Evolutionary conservation across 495 filamentous ascomycete species (phyloP), one percentile per base, ranked within the genome.

Genomic region (Trichoderma gamsii): DNA sequence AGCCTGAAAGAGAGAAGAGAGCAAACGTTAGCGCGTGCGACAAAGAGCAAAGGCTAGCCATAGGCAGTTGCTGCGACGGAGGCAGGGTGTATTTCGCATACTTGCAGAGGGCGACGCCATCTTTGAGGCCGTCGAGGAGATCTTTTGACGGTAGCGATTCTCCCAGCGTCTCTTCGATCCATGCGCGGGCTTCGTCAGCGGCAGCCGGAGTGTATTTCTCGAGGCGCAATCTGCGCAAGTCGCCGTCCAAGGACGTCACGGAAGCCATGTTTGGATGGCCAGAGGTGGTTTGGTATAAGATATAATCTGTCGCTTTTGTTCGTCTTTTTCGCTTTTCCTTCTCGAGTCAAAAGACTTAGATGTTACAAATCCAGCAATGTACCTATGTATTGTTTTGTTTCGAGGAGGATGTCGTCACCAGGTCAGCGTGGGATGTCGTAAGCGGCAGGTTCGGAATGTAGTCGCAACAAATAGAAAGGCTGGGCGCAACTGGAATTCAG

Each of bases 191-290:
- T 79, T 97, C 93, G 67, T 92, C 89, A 63, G 93, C 92, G 65
- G 94, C 95, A 72, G 90, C 87, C 29, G 93, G 91, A 27, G 95
- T 98, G 82, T 97, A 98, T 80, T 94, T 93, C 49, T 91, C 90
- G 73, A 97, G 80, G 77, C 96, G 94, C 81, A 97, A 76, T 76
- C 89, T 93, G 81, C 90, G 90, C 87, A 99, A 84, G 83, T 99
- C 96, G 77, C 92, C 93, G 75, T 99, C 96, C 43, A 99, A 80
- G 68, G 92, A 97, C 61, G 92, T 84, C 11, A 98, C 96, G 46
- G 96, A 97, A 70, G 96, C 93, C 95, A 98, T 98, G 70, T 66
- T 70, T 23, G 49, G 43, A 0, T 21, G 13, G 44, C n/a, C 27
- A 51, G 21, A 11, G 21, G 21, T 21, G 38, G n/a, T 1, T 6